phyloP scores from a whole-genome alignment of 1,284 basidiomycete genomes.

The Apiotrichum domesticum region DNA sequence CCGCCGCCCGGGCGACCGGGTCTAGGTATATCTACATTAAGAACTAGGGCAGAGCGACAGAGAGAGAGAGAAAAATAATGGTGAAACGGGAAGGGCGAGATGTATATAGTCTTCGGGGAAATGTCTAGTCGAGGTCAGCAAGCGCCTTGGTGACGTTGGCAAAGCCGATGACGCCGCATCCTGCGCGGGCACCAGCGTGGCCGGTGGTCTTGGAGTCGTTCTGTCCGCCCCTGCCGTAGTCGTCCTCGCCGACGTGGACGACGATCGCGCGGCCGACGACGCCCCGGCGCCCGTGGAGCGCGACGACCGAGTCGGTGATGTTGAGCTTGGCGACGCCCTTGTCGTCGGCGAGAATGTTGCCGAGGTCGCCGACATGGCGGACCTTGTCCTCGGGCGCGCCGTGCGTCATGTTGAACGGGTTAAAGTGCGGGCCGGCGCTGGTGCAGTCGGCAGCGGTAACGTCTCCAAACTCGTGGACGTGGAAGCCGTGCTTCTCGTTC shows the following conservation, averaged over 20 bases:
- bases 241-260: conserved; percentile 14
- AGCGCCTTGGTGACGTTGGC: no score
- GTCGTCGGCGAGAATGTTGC: conserved; percentile 12
- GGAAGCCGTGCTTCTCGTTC: conserved; percentile 13
- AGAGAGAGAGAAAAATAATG: no score
- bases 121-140: background rate
- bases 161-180: conserved; percentile 9
- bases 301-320: conserved; percentile 5
- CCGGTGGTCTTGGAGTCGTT: conserved; percentile 14
- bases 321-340: conserved; percentile 6
- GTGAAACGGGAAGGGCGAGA: no score
- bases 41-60: background rate
- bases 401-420: conserved; percentile 13
- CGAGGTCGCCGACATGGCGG: conserved; percentile 18
- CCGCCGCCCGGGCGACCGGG: no score
- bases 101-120: background rate
- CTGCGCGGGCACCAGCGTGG: conserved; percentile 14
- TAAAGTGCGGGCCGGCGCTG: conserved; percentile 10
- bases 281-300: conserved; percentile 6
- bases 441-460: conserved; percentile 5
- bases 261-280: conserved; percentile 12
- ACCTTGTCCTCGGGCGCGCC: conserved; percentile 8
- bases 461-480: conserved; percentile 14
- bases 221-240: conserved; percentile 10
- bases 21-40: no score